Conservation (phyloP, 2,329 filamentous ascomycete genomes). For the Ascochyta pisi region DNA sequence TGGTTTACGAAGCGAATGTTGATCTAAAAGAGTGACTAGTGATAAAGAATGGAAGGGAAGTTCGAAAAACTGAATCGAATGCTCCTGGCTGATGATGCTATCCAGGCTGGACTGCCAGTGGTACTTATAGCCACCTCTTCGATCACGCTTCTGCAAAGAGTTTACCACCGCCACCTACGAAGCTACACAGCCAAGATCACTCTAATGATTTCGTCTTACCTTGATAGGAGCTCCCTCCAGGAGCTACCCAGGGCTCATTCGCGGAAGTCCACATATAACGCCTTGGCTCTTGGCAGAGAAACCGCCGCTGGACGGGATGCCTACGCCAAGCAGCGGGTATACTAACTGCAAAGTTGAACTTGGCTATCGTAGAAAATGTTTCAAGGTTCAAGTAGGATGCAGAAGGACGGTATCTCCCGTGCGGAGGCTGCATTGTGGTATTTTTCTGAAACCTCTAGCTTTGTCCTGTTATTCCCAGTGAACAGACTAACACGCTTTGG, state of each 20-base stretch:
- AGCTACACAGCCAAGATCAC: conserved; percentile 5
- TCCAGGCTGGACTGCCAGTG: not conserved
- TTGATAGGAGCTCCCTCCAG: not conserved
- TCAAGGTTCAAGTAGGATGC: conserved; percentile 8
- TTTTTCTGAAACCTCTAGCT: conserved; percentile 22
- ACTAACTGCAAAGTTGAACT: not conserved
- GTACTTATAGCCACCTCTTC: conserved; percentile 14
- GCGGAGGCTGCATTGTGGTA: conserved; percentile 1
- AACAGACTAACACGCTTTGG: conserved; percentile 7
- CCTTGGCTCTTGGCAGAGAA: conserved; percentile 15
- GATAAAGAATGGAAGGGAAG: not conserved
- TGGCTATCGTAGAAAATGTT: not conserved
- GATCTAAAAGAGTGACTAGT: conserved; percentile 2
- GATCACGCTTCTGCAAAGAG: not conserved
- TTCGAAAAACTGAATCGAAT: not conserved
- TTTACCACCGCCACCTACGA: not conserved
- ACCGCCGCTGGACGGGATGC: conserved; percentile 15
- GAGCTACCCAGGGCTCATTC: conserved; percentile 17
- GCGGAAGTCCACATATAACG: conserved; percentile 18
- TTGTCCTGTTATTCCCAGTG: conserved; percentile 5
- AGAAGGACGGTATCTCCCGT: not conserved
- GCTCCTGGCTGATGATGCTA: conserved; percentile 11
- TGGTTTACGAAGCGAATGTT: not conserved
- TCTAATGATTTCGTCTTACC: conserved; percentile 12
- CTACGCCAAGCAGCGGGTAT: not conserved